These are phyloP conservation scores for Phytophthora lateralis DNA, from an alignment of 352 stramenopile genomes.

Conservation along the genomic window DNA sequence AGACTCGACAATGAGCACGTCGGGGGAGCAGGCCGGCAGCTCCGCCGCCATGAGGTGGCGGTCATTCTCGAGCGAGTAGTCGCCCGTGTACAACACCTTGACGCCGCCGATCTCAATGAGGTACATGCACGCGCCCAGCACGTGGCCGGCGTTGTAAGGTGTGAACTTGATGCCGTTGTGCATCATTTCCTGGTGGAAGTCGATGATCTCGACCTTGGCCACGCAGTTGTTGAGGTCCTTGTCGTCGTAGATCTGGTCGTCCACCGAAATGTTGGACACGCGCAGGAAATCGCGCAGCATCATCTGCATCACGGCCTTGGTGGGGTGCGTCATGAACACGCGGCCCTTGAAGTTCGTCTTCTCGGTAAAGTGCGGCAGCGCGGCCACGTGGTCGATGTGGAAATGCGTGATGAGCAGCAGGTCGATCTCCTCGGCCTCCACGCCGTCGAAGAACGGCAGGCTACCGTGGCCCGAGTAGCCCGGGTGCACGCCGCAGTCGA, in stretches of 20 bases:
- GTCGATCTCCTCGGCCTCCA: constrained; percentile 96
- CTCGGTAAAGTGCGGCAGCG: constrained; percentile 99
- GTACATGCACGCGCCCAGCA: constrained; percentile 99
- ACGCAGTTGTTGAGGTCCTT: constrained; percentile 97
- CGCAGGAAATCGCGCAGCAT: constrained; percentile 97
- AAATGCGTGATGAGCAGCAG: constrained; percentile 99
- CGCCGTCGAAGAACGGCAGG: constrained; percentile 98
- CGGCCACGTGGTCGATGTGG: constrained; percentile 99
- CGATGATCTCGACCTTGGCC: constrained; percentile 98
- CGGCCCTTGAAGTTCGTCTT: constrained; percentile 97
- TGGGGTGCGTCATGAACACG: constrained; percentile 99
- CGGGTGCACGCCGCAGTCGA: constrained; percentile 91
- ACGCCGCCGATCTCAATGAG: constrained; percentile 98
- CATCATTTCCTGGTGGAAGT: constrained; percentile 98
- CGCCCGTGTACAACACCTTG: constrained; percentile 98
- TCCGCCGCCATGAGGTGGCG: constrained; percentile 96
- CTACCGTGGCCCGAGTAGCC: constrained; percentile 96
- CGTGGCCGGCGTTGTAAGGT: constrained; percentile 98
- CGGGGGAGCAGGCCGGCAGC: constrained; percentile 86
- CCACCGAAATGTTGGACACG: constrained; percentile 94
- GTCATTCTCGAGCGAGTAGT: constrained; percentile 99
- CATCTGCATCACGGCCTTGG: constrained; percentile 98
- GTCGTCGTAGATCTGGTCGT: constrained; percentile 93
- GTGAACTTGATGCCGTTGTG: constrained; percentile 98
- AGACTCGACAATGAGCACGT: constrained; percentile 99